These are phyloP conservation scores for Ogataea glucozyma DNA, from an alignment of 805 yeast species.

Conservation along the genomic window DNA sequence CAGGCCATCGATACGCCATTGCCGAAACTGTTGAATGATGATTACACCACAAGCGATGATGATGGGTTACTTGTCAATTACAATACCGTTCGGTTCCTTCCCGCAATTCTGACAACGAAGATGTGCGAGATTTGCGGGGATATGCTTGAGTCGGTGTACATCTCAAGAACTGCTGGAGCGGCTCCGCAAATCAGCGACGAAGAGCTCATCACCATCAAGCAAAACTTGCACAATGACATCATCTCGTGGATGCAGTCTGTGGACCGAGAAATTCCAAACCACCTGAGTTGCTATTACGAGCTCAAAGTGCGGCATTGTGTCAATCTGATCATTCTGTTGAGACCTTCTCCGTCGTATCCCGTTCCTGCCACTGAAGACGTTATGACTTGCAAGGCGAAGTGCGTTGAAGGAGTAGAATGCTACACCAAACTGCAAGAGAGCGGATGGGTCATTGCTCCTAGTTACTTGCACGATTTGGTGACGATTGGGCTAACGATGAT, in stretches of 20 bases:
- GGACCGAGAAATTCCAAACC: constrained; percentile 20
- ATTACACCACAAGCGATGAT: constrained; percentile 15
- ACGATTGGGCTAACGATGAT: constrained; percentile 26
- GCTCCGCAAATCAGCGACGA: constrained; percentile 22
- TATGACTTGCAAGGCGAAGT: constrained; percentile 20
- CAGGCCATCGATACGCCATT: constrained; percentile 31
- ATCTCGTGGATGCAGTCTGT: constrained; percentile 25
- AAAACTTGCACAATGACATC: constrained; percentile 16
- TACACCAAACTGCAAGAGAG: constrained; percentile 15
- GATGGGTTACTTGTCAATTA: constrained; percentile 9
- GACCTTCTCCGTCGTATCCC: constrained; percentile 30
- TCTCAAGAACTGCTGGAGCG: constrained; percentile 26
- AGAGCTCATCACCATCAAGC: constrained; percentile 15
- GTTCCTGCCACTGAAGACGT: constrained; percentile 20
- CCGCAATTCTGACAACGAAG: constrained; percentile 21
- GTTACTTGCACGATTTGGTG: constrained; percentile 24
- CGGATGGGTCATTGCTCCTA: constrained; percentile 23
- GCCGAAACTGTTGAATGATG: constrained; percentile 24
- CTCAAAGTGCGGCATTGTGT: constrained; percentile 25
- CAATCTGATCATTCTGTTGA: constrained; percentile 20
- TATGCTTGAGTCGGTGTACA: constrained; percentile 28
- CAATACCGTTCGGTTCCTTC: constrained; percentile 22
- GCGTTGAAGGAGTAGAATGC: constrained; percentile 20
- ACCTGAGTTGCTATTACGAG: constrained; percentile 21
- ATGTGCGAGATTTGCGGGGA: constrained; percentile 26